Evolutionary conservation across 1,284 basidiomycete species (phyloP).

Genomic region (Ustilago lituana): DNA sequence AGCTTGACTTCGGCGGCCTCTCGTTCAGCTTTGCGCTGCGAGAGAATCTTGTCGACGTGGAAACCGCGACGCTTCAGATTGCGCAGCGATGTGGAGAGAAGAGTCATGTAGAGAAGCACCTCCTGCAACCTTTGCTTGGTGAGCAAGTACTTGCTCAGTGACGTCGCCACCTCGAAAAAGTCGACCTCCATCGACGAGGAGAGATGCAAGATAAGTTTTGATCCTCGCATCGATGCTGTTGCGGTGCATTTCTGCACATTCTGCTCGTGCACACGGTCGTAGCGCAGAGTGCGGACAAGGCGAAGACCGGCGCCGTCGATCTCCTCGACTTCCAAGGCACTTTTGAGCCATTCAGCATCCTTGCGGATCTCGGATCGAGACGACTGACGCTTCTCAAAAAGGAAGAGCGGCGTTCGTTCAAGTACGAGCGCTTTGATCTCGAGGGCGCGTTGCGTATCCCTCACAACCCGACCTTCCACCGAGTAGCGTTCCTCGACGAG

Average conservation of each 20-base stretch:
- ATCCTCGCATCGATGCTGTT: conserved; percentile 61
- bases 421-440: conserved; percentile 71
- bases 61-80: conserved; percentile 82
- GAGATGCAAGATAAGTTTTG: conserved; percentile 80
- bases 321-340: conserved; percentile 71
- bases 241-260: conserved; percentile 63
- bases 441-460: conserved; percentile 53
- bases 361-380: conserved; percentile 73
- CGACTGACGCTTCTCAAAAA: conserved; percentile 83
- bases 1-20: conserved; percentile 71
- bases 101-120: conserved; percentile 83
- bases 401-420: conserved; percentile 89
- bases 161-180: conserved; percentile 77
- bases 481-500: conserved; percentile 81
- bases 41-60: conserved; percentile 87
- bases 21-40: conserved; percentile 80
- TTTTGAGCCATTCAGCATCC: conserved; percentile 79
- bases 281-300: conserved; percentile 56
- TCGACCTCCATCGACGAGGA: conserved; percentile 80
- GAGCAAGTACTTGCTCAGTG: conserved; percentile 60
- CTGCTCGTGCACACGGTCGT: conserved; percentile 45
- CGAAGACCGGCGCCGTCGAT: conserved; percentile 58
- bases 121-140: conserved; percentile 63
- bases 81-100: conserved; percentile 86
- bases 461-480: conserved; percentile 69